phyloP scores from a whole-genome alignment of 257 asterid genomes.

The Nyctanthes arbortristis region DNA sequence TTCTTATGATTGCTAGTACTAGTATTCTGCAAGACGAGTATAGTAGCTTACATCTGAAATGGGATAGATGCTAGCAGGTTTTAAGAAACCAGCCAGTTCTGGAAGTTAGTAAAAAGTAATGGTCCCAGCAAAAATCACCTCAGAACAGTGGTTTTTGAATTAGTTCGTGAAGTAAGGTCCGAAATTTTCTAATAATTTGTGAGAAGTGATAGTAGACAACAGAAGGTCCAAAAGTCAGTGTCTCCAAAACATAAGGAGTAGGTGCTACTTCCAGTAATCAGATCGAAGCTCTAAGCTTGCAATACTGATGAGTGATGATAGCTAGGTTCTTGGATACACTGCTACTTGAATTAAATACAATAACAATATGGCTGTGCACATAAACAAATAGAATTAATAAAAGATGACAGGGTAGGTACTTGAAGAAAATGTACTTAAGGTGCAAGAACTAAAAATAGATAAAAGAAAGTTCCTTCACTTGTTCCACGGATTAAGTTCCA shows the following conservation, averaged over 20 bases:
- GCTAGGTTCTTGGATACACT: not conserved
- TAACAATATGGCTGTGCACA: not conserved
- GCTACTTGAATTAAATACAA: not conserved
- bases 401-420: not conserved
- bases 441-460: not conserved
- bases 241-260: no score
- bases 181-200: no score
- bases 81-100: not conserved
- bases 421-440: no score
- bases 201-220: not conserved
- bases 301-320: not conserved
- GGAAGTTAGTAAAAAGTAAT: no score
- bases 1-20: not conserved
- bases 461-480: not conserved
- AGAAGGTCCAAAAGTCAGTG: not conserved
- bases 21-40: no score
- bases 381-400: not conserved
- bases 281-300: not conserved
- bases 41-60: conserved; percentile 8
- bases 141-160: no score
- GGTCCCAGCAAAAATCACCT: no score
- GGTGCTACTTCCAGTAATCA: not conserved
- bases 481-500: not conserved
- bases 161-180: not conserved
- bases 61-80: conserved; percentile 6